Percentiles rank a stretch among this genome's conserved stretches.
phyloP scores from a whole-genome alignment of 768 basidiomycete genomes.

The Obba rivulosa region DNA sequence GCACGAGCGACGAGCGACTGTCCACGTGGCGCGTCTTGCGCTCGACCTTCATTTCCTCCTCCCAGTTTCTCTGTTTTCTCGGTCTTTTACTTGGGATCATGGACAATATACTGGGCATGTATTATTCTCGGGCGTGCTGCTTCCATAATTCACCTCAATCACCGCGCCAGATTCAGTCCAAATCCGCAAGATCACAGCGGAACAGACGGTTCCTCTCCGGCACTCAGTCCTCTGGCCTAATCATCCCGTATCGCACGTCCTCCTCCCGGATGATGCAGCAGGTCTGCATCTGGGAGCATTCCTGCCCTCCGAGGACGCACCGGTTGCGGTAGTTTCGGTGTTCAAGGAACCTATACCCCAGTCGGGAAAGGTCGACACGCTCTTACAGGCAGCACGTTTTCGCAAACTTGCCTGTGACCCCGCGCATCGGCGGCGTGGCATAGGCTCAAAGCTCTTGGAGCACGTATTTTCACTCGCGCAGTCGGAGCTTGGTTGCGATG shows the following conservation, averaged over 20 bases:
- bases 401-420: constrained; percentile 58
- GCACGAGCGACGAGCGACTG: not conserved
- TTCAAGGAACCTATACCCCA: constrained; percentile 39
- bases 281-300: constrained; percentile 57
- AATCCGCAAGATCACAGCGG: constrained; percentile 31
- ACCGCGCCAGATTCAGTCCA: not conserved
- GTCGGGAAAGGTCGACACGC: constrained; percentile 16
- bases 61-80: no score
- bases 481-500: constrained; percentile 33
- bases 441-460: constrained; percentile 45
- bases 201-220: constrained; percentile 44
- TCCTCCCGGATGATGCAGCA: constrained; percentile 44
- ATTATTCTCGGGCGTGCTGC: not conserved
- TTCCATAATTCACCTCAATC: no score
- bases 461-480: constrained; percentile 34
- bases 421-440: constrained; percentile 44
- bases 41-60: no score
- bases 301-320: constrained; percentile 26
- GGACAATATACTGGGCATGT: not conserved
- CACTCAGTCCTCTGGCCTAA: constrained; percentile 57
- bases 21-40: not conserved
- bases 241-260: constrained; percentile 41
- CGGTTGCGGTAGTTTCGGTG: constrained; percentile 52
- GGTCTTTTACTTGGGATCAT: not conserved
- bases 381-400: constrained; percentile 35